Evolutionary conservation across 2,329 filamentous ascomycete genomes (phyloP).

Genomic region (Scleromitrula shiraiana): DNA sequence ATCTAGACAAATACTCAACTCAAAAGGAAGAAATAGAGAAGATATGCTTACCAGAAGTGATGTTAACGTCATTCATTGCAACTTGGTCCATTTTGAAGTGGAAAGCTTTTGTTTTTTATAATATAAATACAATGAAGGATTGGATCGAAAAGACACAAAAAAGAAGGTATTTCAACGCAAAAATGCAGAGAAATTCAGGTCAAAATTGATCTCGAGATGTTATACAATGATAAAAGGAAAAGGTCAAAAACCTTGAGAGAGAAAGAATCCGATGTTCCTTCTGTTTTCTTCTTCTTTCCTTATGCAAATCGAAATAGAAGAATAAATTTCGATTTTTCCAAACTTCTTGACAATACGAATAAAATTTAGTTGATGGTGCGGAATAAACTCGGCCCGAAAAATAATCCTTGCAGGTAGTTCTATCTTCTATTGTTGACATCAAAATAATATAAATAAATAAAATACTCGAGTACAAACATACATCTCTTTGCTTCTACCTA

Average conservation of each 20-base stretch:
- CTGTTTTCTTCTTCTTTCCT: too few relatives aligned
- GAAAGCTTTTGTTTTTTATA: constrained; percentile 1
- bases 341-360: neutral
- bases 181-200: constrained; percentile 7
- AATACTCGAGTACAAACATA: too few relatives aligned
- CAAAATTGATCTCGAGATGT: neutral
- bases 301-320: neutral
- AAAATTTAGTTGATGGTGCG: neutral
- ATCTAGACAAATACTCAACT: too few relatives aligned
- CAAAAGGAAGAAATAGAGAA: too few relatives aligned
- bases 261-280: too few relatives aligned
- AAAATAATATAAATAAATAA: too few relatives aligned
- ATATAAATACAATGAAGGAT: neutral
- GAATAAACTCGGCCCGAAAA: neutral
- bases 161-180: constrained; percentile 5
- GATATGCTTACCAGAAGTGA: constrained; percentile 21
- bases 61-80: constrained; percentile 24
- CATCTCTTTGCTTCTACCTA: too few relatives aligned
- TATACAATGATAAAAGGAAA: constrained; percentile 6
- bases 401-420: constrained; percentile 6
- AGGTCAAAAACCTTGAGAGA: neutral
- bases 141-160: neutral
- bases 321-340: neutral
- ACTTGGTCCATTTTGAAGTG: constrained; percentile 24
- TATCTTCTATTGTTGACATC: too few relatives aligned